A percentile compares a stretch with the other conserved stretches of the same genome.
These are phyloP conservation scores for Funneliformis mosseae DNA, from an alignment of 192 early-diverging fungal genomes.

Conservation along the genomic window DNA sequence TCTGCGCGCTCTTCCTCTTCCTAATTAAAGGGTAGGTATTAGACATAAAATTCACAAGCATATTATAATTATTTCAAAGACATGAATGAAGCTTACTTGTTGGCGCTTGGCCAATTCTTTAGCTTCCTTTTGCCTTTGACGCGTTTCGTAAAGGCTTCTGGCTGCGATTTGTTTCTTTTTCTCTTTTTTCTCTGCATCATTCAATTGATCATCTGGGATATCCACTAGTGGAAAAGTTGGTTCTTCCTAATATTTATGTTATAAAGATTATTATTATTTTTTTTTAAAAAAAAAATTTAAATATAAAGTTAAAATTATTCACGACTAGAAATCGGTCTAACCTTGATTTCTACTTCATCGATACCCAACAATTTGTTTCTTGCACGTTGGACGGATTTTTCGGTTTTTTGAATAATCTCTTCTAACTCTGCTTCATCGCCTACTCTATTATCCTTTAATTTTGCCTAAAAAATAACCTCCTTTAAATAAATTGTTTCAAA, in stretches of 20 bases:
- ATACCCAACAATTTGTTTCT: constrained; percentile 82
- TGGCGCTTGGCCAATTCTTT: constrained; percentile 56
- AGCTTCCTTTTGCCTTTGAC: constrained; percentile 70
- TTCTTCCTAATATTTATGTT: constrained; percentile 47
- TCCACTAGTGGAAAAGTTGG: constrained; percentile 77
- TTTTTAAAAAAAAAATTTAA: neutral
- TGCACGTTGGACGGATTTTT: constrained; percentile 67
- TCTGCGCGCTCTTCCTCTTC: constrained; percentile 68
- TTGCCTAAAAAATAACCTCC: constrained; percentile 42
- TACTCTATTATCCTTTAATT: constrained; percentile 65
- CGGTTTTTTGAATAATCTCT: constrained; percentile 68
- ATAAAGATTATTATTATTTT: too few relatives aligned
- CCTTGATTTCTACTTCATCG: constrained; percentile 74
- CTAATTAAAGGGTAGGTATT: constrained; percentile 34
- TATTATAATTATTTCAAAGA: neutral
- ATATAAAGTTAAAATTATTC: constrained; percentile 12
- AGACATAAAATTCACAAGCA: neutral
- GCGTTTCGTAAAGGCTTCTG: constrained; percentile 76
- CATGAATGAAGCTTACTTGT: constrained; percentile 46
- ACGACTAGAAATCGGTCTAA: constrained; percentile 2
- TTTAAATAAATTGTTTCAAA: constrained; percentile 7
- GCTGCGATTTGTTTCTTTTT: constrained; percentile 80
- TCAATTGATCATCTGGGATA: constrained; percentile 79
- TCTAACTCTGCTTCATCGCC: constrained; percentile 74
- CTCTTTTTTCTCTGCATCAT: constrained; percentile 76